Percentiles rank a stretch among this genome's conserved stretches.
Evolutionary conservation across 495 filamentous ascomycete genomes (phyloP).

Genomic region (Talaromyces borbonicus): DNA sequence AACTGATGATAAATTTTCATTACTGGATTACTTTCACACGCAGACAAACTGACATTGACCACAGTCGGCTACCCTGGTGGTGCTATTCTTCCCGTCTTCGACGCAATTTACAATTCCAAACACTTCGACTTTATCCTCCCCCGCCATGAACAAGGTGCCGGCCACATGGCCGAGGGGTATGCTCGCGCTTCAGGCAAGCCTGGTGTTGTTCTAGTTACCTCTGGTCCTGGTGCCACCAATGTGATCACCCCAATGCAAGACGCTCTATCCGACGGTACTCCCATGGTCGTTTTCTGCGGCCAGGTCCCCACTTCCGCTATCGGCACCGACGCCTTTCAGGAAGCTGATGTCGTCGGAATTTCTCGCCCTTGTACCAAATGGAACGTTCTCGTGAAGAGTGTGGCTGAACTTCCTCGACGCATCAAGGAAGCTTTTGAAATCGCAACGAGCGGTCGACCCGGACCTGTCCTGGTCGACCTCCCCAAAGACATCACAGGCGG

Average conservation of each 20-base stretch:
- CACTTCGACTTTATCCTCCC: constrained; percentile 54
- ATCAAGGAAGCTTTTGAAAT: constrained; percentile 58
- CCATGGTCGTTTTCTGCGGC: constrained; percentile 52
- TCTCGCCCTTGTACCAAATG: constrained; percentile 56
- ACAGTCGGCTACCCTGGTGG: constrained; percentile 38
- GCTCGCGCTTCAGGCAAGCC: constrained; percentile 49
- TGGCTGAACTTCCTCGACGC: constrained; percentile 46
- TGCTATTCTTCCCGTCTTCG: constrained; percentile 44
- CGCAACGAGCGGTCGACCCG: constrained; percentile 47
- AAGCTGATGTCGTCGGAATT: constrained; percentile 54
- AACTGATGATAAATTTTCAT: no score
- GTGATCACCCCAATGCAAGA: constrained; percentile 55
- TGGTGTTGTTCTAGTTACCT: constrained; percentile 54
- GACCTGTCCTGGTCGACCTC: constrained; percentile 52
- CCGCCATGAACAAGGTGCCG: constrained; percentile 54
- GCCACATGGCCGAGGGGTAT: constrained; percentile 60
- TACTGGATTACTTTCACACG: no score
- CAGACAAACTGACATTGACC: background rate
- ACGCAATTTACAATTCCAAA: constrained; percentile 53
- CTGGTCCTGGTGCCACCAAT: constrained; percentile 55
- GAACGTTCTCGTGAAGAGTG: constrained; percentile 53
- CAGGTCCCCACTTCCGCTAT: constrained; percentile 47
- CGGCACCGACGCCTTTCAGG: constrained; percentile 54
- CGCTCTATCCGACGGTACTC: constrained; percentile 51
- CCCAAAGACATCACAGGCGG: constrained; percentile 51